Evolutionary conservation across 305 asterid species (phyloP), one percentile per base, ranked within the genome.

Genomic region (Fraxinus albicans): DNA sequence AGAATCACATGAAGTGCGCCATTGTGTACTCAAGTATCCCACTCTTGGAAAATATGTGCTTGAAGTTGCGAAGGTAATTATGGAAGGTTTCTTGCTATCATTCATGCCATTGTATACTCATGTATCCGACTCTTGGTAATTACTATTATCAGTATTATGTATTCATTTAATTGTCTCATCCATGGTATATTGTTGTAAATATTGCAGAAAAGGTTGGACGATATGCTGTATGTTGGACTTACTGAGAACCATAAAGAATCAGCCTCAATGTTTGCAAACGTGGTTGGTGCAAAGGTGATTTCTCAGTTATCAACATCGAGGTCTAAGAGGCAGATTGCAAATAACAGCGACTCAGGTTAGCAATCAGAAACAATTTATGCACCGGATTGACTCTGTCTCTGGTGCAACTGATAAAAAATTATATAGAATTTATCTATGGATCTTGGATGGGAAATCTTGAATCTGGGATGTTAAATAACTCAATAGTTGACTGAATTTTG

Each of bases 181-280:
- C 80, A 86, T 80, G 83, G 81, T 86, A 83, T 87, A 85, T 76
- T 81, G 44, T 78, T 88, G 84, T 83, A 77, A 85, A 84, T 90
- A 87, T 90, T 90, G 94, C 98, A 96, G 99, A 93, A 86, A 87
- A 90, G 96, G 91, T 86, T 96, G 91, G 94, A 94, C 72, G 82
- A 83, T 69, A 96, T 94, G 99, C 90, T 96, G 89, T 96, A 91
- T 86, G 92, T 96, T 81, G 99, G 99, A 85, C 89, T 97, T 63
- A 97, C 99, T 19, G 99, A 97, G 85, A 91, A 94, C 84, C 99
- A 97, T 85, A 92, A 82, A 90, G 99, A 95, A 89, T 95, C 98
- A 13, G 99, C 99, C 80, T 83, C 91, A 67, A 84, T 95, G 90
- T 97, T 97, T 84, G 99, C 97, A 77, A 91, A 97, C 84, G 92